Conservation (phyloP, 2,329 filamentous ascomycete species). For the Hawksworthiomyces lignivorus region DNA sequence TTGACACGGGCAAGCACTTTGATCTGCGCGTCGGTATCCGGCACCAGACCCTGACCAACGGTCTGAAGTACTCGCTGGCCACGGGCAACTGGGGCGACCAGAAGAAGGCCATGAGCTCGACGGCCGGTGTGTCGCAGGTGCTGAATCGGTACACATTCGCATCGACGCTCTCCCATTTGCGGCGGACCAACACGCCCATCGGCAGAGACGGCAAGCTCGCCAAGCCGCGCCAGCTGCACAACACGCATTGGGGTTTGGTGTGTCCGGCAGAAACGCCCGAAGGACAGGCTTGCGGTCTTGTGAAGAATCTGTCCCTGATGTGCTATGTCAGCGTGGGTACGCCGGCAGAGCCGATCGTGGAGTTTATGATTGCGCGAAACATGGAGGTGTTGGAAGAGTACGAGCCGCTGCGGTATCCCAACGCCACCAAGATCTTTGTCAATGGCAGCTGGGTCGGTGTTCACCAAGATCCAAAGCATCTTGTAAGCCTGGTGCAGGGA, state of each 20-base stretch:
- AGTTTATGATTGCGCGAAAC: conserved; percentile 91
- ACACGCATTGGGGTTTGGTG: conserved; percentile 96
- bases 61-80: conserved; percentile 90
- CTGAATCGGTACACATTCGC: conserved; percentile 96
- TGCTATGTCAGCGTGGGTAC: conserved; percentile 96
- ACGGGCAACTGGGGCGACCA: conserved; percentile 99
- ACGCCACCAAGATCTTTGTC: conserved; percentile 95
- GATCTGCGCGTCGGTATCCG: conserved; percentile 88
- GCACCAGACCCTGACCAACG: conserved; percentile 82
- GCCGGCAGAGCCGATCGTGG: conserved; percentile 79
- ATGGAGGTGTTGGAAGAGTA: conserved; percentile 98
- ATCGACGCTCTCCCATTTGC: conserved; percentile 91
- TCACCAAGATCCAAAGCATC: conserved; percentile 76
- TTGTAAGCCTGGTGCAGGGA: conserved; percentile 71
- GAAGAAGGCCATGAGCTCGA: conserved; percentile 93
- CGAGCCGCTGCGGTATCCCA: conserved; percentile 73
- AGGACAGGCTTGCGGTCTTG: conserved; percentile 94
- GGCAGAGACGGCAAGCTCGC: conserved; percentile 97
- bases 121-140: conserved; percentile 96
- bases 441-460: conserved; percentile 98
- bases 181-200: conserved; percentile 95
- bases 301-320: conserved; percentile 97
- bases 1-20: conserved; percentile 84
- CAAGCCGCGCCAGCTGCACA: conserved; percentile 95
- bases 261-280: conserved; percentile 97